Conservation (phyloP, 106 monocot genomes). For the Platanthera zijinensis region DNA sequence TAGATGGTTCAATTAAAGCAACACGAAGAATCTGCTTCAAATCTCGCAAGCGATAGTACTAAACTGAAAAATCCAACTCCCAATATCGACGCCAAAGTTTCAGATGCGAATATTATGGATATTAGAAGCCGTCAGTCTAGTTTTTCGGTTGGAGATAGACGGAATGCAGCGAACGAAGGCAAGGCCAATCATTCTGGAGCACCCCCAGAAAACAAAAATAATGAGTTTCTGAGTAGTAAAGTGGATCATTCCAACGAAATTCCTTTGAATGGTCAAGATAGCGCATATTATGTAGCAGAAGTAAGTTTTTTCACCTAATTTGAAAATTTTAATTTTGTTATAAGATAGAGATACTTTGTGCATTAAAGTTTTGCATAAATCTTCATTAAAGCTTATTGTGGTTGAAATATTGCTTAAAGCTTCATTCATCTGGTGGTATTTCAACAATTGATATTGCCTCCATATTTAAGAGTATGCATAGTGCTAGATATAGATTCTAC, state of each 20-base stretch:
- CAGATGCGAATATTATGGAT: not conserved
- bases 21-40: slow-evolving; percentile 17
- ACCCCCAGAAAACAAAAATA: slow-evolving; percentile 9
- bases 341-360: not conserved
- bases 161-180: slow-evolving; percentile 14
- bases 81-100: slow-evolving; percentile 13
- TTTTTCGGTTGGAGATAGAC: not conserved
- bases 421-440: no score
- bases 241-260: slow-evolving; percentile 13
- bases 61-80: slow-evolving; percentile 13
- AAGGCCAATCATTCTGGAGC: slow-evolving; percentile 18
- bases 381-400: no score
- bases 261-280: slow-evolving; percentile 20
- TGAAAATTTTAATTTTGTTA: not conserved
- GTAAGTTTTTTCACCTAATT: slow-evolving; percentile 28
- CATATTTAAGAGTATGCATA: no score
- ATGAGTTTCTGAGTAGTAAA: slow-evolving; percentile 13
- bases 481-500: no score
- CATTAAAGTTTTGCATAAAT: not conserved
- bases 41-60: slow-evolving; percentile 9
- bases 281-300: slow-evolving; percentile 46
- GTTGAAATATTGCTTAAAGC: no score
- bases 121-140: not conserved
- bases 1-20: slow-evolving; percentile 67
- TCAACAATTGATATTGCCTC: no score